Conservation (phyloP, 2,329 filamentous ascomycete genomes). For the Podosphaera xanthii region DNA sequence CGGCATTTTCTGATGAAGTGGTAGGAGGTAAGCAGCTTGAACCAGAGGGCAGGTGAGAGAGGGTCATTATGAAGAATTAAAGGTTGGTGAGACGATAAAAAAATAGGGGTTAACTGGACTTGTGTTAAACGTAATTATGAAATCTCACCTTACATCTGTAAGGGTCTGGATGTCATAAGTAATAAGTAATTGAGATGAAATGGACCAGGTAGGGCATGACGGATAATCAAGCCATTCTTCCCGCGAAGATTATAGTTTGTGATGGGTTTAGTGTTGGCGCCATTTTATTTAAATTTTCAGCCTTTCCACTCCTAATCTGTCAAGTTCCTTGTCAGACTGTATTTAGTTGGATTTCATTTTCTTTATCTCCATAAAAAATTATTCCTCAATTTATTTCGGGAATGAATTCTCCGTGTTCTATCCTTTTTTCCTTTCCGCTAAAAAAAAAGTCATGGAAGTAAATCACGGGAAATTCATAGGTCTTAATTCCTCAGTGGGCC, state of each 20-base stretch:
- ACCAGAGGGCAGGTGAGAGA: constrained; percentile 2
- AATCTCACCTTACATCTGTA: background rate
- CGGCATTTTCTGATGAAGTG: constrained; percentile 11
- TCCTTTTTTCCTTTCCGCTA: background rate
- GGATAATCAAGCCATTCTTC: background rate
- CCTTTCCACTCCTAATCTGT: no score
- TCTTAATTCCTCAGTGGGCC: no score
- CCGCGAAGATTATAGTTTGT: no score
- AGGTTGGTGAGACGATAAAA: constrained; percentile 14
- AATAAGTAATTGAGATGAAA: constrained; percentile 2
- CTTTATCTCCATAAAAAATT: no score
- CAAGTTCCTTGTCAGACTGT: no score
- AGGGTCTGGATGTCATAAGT: background rate
- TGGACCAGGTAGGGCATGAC: background rate
- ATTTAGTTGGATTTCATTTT: no score
- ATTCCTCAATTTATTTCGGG: no score
- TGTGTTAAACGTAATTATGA: background rate
- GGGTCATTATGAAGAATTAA: constrained; percentile 5
- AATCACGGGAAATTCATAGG: background rate
- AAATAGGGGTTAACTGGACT: constrained; percentile 3
- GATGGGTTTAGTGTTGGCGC: no score
- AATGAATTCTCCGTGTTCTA: no score
- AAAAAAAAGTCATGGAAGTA: background rate
- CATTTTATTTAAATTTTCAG: no score
- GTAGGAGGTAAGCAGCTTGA: background rate